phyloP scores from a whole-genome alignment of 1,284 basidiomycete species.

The Pholiota adiposa region DNA sequence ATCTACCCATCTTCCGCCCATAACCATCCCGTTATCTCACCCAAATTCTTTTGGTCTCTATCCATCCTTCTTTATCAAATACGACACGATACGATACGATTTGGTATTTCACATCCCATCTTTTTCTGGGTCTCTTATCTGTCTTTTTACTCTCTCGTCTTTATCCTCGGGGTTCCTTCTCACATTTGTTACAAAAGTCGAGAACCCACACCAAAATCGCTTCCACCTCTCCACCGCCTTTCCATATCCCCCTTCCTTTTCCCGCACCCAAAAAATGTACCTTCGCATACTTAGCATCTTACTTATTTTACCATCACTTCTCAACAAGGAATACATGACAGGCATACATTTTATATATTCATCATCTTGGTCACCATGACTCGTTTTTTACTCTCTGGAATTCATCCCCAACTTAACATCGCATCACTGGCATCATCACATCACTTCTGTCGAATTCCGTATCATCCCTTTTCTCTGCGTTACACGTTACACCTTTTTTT shows the following conservation, averaged over 20 bases:
- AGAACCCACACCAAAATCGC: constrained; percentile 8
- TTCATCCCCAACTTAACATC: background rate
- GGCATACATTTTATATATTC: constrained; percentile 2
- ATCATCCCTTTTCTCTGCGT: too few relatives aligned
- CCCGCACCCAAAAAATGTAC: constrained; percentile 19
- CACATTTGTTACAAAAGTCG: constrained; percentile 10
- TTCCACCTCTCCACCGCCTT: background rate
- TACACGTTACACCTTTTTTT: background rate
- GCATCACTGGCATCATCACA: background rate
- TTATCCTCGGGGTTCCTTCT: constrained; percentile 16
- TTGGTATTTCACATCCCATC: constrained; percentile 8
- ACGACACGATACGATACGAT: constrained; percentile 4
- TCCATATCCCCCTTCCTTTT: constrained; percentile 3
- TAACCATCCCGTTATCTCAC: background rate
- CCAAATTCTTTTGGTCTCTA: background rate
- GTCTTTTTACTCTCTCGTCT: constrained; percentile 7
- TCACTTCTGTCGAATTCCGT: background rate
- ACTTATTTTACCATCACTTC: constrained; percentile 19
- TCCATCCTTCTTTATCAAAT: background rate
- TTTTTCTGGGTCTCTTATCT: background rate
- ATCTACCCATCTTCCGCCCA: constrained; percentile 4
- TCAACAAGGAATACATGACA: constrained; percentile 21
- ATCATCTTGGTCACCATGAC: constrained; percentile 1
- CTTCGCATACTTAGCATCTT: constrained; percentile 16
- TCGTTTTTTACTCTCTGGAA: background rate